These are phyloP conservation scores for Tetraselmis chui DNA, from an alignment of 139 green algal genomes.

Conservation along the genomic window DNA sequence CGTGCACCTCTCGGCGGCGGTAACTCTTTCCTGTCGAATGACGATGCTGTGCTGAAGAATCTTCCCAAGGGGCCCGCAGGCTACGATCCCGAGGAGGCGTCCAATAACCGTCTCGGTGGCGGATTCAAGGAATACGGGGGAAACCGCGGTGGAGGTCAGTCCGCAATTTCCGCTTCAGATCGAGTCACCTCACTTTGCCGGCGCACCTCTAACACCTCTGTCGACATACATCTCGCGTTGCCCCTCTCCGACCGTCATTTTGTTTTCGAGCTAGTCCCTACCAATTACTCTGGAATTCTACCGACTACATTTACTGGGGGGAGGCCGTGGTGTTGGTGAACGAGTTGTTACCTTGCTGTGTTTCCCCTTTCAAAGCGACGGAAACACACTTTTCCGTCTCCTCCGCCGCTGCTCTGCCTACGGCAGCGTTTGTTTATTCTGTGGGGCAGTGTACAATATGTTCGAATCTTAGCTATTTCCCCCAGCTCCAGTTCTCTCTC, in stretches of 20 bases:
- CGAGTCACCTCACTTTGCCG: not conserved
- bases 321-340: no score
- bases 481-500: no score
- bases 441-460: no score
- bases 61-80: conserved; percentile 53
- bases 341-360: no score
- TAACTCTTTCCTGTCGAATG: not conserved
- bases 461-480: no score
- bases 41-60: conserved; percentile 36
- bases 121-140: conserved; percentile 68
- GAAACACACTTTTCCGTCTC: no score
- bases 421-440: no score
- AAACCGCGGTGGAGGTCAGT: conserved; percentile 26
- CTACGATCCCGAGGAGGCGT: conserved; percentile 35
- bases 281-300: not conserved
- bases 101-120: conserved; percentile 42
- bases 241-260: not conserved
- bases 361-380: no score
- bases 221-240: conserved; percentile 2
- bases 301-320: no score
- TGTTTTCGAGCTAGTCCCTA: not conserved
- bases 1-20: not conserved
- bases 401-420: no score
- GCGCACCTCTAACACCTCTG: no score
- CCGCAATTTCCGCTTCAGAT: not conserved